phyloP scores from a whole-genome alignment of 164 flowering plant genomes.

The Vitis cinerea region DNA sequence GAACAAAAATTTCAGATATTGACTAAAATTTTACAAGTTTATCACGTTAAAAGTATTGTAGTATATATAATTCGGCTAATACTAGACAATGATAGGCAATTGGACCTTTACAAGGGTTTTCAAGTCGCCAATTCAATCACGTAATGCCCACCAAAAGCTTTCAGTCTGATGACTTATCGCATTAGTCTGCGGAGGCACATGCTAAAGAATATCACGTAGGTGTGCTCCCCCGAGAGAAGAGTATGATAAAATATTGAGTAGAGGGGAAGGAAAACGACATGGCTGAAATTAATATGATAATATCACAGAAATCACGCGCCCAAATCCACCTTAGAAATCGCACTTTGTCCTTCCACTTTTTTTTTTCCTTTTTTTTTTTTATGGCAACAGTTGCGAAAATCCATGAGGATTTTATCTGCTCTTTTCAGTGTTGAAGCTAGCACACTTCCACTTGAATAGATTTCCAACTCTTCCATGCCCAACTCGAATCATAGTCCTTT shows the following conservation, averaged over 20 bases:
- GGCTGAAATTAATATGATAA: not conserved
- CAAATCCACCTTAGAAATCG: constrained; percentile 47
- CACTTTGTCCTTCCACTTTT: constrained; percentile 5
- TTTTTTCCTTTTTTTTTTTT: not conserved
- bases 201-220: constrained; percentile 3
- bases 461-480: constrained; percentile 10
- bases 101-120: not conserved
- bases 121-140: not conserved
- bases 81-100: no score
- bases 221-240: not conserved
- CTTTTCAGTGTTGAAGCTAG: not conserved
- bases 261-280: not conserved
- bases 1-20: no score
- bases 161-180: not conserved
- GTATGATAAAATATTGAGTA: not conserved
- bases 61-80: no score
- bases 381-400: constrained; percentile 30
- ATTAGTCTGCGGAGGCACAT: constrained; percentile 3
- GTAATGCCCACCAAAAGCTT: not conserved
- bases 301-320: constrained; percentile 35
- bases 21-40: no score
- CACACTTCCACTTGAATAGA: constrained; percentile 18
- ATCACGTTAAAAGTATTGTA: no score
- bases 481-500: constrained; percentile 24
- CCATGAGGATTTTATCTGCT: constrained; percentile 41